These are phyloP conservation scores for Priceomyces castillae DNA, from an alignment of 805 yeast species.

Conservation along the genomic window DNA sequence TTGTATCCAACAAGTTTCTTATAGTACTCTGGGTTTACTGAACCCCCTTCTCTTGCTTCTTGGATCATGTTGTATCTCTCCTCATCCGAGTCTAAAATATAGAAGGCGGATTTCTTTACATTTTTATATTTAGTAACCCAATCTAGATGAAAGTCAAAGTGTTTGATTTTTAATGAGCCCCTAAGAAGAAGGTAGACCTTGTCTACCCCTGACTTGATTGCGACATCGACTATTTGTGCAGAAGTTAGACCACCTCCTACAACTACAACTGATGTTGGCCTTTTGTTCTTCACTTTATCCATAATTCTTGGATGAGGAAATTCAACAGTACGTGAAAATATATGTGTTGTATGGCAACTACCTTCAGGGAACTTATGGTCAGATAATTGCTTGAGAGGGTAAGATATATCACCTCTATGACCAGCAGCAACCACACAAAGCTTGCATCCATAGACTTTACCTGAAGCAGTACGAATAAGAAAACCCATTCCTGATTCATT, in stretches of 20 bases:
- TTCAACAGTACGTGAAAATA: conserved; percentile 22
- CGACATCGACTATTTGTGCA: conserved; percentile 44
- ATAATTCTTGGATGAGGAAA: conserved; percentile 21
- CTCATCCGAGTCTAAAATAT: conserved; percentile 39
- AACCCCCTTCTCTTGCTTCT: conserved; percentile 46
- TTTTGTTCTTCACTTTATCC: conserved; percentile 10
- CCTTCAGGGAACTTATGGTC: conserved; percentile 17
- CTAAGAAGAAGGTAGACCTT: conserved; percentile 34
- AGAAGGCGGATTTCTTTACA: conserved; percentile 43
- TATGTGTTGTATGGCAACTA: conserved; percentile 38
- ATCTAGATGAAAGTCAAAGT: conserved; percentile 47
- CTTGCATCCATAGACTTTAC: conserved; percentile 32
- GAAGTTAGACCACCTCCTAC: conserved; percentile 49
- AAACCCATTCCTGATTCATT: conserved; percentile 30
- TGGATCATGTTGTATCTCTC: conserved; percentile 40
- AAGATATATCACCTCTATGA: conserved; percentile 34
- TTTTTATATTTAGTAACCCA: conserved; percentile 51
- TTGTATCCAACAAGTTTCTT: conserved; percentile 28
- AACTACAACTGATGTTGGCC: conserved; percentile 24
- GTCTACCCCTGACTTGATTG: conserved; percentile 26
- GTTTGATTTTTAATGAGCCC: conserved; percentile 40
- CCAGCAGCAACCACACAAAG: conserved; percentile 38
- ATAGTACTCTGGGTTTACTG: conserved; percentile 44
- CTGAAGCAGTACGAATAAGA: conserved; percentile 27
- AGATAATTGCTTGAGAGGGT: conserved; percentile 20